A percentile compares a stretch with the other conserved stretches of the same genome.
These are phyloP conservation scores for Tricharina praecox DNA, from an alignment of 495 filamentous ascomycete species.

Conservation along the genomic window DNA sequence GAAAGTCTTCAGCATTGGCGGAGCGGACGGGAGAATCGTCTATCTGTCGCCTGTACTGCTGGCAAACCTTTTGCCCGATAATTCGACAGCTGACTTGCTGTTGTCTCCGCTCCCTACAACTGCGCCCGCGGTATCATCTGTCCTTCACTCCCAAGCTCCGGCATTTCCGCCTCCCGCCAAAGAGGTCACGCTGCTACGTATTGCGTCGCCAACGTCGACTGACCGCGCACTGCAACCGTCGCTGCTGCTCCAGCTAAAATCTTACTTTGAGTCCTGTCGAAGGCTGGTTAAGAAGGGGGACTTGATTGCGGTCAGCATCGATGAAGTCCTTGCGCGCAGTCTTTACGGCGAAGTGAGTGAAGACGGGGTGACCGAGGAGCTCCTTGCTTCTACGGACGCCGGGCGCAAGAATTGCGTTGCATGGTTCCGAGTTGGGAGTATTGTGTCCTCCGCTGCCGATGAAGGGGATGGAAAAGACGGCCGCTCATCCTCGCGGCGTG, in stretches of 20 bases:
- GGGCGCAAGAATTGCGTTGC: conserved; percentile 46
- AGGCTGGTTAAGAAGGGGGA: conserved; percentile 73
- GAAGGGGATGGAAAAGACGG: conserved; percentile 8
- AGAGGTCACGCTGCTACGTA: conserved; percentile 77
- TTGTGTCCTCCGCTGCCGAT: conserved; percentile 32
- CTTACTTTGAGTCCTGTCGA: conserved; percentile 61
- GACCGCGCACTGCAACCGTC: conserved; percentile 68
- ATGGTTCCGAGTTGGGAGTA: conserved; percentile 75
- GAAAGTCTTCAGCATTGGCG: conserved; percentile 34
- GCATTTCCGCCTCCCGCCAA: conserved; percentile 69
- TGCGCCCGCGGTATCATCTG: conserved; percentile 30
- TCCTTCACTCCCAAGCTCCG: conserved; percentile 32
- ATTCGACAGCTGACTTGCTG: conserved; percentile 32
- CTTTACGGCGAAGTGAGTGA: conserved; percentile 44
- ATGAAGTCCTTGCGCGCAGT: conserved; percentile 60
- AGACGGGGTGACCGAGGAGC: conserved; percentile 49
- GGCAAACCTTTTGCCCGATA: conserved; percentile 43
- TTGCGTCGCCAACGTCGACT: conserved; percentile 73
- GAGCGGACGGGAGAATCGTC: conserved; percentile 40
- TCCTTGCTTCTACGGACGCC: conserved; percentile 30
- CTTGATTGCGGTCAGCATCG: conserved; percentile 68
- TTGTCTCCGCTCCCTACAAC: conserved; percentile 42
- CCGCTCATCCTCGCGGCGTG: conserved; percentile 13
- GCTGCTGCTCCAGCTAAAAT: conserved; percentile 67
- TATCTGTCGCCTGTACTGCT: conserved; percentile 76